Evolutionary conservation across 1,284 basidiomycete species (phyloP).

Genomic region (Malassezia cuniculi): DNA sequence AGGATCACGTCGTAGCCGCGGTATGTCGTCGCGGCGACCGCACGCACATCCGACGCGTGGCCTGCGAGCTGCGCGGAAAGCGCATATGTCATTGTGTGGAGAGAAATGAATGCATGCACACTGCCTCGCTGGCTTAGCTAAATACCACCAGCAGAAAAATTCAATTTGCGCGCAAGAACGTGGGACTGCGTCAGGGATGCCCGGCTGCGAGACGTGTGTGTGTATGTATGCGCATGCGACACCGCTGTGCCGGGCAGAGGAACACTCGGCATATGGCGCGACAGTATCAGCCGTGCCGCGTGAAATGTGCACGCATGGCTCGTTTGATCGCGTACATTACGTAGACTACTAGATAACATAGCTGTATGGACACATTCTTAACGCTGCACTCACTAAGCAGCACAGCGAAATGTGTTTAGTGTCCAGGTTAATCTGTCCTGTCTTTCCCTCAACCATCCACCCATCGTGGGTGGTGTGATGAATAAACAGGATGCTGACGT

Average conservation of each 20-base stretch:
- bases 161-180: too few relatives aligned
- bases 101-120: not conserved
- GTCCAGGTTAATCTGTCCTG: constrained; percentile 11
- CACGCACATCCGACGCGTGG: constrained; percentile 31
- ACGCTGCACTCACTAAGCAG: too few relatives aligned
- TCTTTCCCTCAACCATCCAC: constrained; percentile 15
- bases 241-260: too few relatives aligned
- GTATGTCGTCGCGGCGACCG: constrained; percentile 28
- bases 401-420: constrained; percentile 15
- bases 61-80: constrained; percentile 26
- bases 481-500: constrained; percentile 11
- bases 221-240: too few relatives aligned
- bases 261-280: constrained; percentile 1
- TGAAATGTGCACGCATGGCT: too few relatives aligned
- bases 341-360: not conserved
- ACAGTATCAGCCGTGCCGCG: not conserved
- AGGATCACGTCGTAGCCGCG: constrained; percentile 21
- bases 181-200: too few relatives aligned
- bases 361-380: constrained; percentile 12
- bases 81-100: constrained; percentile 4
- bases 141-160: too few relatives aligned
- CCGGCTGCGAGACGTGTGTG: too few relatives aligned
- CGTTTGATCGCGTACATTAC: not conserved
- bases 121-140: too few relatives aligned
- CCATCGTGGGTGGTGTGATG: constrained; percentile 14